A percentile compares a stretch with the other conserved stretches of the same genome.
Conservation (phyloP, 805 yeast species). For the Candida multigemmis region DNA sequence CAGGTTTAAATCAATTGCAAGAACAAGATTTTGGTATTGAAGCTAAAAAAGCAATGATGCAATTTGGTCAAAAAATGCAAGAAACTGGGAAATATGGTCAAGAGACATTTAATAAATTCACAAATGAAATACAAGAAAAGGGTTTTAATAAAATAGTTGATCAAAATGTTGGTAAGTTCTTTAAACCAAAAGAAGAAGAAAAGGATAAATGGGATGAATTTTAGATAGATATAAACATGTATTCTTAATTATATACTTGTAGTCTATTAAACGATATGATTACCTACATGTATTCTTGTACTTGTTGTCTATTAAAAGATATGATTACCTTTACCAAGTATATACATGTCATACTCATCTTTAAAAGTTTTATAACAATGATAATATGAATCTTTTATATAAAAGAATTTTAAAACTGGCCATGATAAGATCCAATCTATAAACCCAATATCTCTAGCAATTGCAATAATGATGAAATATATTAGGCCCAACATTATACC, state of each 20-base stretch:
- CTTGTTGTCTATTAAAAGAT: too few species aligned
- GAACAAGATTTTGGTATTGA: conserved; percentile 74
- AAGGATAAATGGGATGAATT: conserved; percentile 69
- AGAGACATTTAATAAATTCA: conserved; percentile 53
- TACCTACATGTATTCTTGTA: too few species aligned
- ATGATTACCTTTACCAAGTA: too few species aligned
- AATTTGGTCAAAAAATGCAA: conserved; percentile 90
- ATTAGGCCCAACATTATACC: conserved; percentile 54
- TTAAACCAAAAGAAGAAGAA: conserved; percentile 38
- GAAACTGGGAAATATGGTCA: conserved; percentile 76
- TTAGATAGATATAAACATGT: too few species aligned
- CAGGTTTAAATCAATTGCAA: conserved; percentile 71
- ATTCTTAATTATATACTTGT: too few species aligned
- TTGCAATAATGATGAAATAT: conserved; percentile 44
- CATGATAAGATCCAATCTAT: conserved; percentile 55
- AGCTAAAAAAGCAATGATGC: conserved; percentile 89
- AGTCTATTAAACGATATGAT: too few species aligned
- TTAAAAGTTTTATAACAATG: conserved; percentile 36
- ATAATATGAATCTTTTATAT: conserved; percentile 54
- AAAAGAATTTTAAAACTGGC: conserved; percentile 41
- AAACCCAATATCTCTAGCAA: conserved; percentile 60
- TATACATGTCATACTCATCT: conserved; percentile 35
- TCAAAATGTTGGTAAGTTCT: conserved; percentile 41
- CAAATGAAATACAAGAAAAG: conserved; percentile 32
- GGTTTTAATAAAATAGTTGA: conserved; percentile 35